Evolutionary conservation across 2,329 filamentous ascomycete species (phyloP), one percentile per base, ranked within the genome.

Genomic region (Elsinoe arachidis): DNA sequence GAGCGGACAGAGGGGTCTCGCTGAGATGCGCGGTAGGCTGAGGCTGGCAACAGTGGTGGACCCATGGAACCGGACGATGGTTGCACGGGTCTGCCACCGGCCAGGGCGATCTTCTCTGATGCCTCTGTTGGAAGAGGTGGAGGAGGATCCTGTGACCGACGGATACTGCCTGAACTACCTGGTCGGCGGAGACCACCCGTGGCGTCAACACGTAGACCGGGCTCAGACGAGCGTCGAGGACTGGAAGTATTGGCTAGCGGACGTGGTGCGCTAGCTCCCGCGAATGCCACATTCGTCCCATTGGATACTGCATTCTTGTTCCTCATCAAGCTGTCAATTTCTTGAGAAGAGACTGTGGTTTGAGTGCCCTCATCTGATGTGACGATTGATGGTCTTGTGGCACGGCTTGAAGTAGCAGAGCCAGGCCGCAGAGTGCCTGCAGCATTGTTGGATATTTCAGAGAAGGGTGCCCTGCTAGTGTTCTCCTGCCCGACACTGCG

Each of bases 121-220:
- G 96, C 90, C 69, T 96, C 91, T 11, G 77, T 65, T 39, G 91
- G 92, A 59, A 96, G 77, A 33, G 90, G 90, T 37, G 90, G 90
- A 59, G 83, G 78, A 6, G 68, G 63, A 33, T 71, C 56, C 70
- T 70, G 54, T 75, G 76, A 74, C 46, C 73, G 76, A 57, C 75
- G 81, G 46, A 80, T 78, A 70, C 90, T 96, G 37, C 81, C 76
- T 41, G 88, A 80, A 70, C 90, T 96, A 38, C 80, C 80, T 35
- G 90, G 89, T 62, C 90, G 80, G 60, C 73, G 76, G 11, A 57
- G 47, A 15, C 41, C 26, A 30, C 26, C 53, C 4, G 57, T 47
- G 34, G 19, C 47, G 10, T 60, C 59, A n/a, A 53, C 30, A 12
- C 35, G 37, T n/a, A 51, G 30, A 5, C 44, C 43, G 11, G 56